Base-by-base conservation (phyloP, 495 filamentous ascomycete genomes). In the Talaromyces wortmannii region DNA sequence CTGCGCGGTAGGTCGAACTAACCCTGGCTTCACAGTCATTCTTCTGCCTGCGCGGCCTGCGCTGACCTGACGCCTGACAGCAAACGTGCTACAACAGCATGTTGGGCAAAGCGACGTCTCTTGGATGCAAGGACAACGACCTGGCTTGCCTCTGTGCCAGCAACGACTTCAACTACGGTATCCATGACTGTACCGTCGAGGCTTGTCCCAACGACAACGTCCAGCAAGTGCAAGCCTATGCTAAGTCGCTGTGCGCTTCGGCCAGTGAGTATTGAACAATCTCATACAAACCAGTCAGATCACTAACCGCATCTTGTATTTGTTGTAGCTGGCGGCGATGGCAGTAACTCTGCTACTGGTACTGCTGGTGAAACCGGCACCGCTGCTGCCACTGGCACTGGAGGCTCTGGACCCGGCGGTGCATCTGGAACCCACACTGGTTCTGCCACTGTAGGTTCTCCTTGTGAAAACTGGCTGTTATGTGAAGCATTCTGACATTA, bases 141-240 rank as follows among this genome's bases (percentile, higher is more conserved):
- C 52, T 79, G 36, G 61, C 63, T 40, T 95, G 90, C 76, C 80
- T 92, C 47, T 95, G 90, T 81, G 76, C 71, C 43, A 80, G 81
- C 56, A 48, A 61, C 40, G 63, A 90, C 78, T 95, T 91, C 69
- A 66, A 68, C 56, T 87, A 83, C 63, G 90, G 90, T 64, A 75
- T 95, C 56, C 85, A 82, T 48, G 90, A 95, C 73, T 95, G 90
- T 78, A 80, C 88, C 50, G 67, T 73, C 54, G 67, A 86, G 70
- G 77, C 80, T 50, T 95, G 90, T 76, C 67, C 70, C 12, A 62
- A 67, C 13, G 73, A 74, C 55, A 72, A 78, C 52, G 63, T 70
- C 10, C 57, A 55, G 23, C 66, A 67, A 55, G 72, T 72, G 11
- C 47, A 76, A 32, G 29, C 62, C 11, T 60, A 62, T 67, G 78